phyloP scores from a whole-genome alignment of 129 eudicot genomes.

The Artemisia annua region DNA sequence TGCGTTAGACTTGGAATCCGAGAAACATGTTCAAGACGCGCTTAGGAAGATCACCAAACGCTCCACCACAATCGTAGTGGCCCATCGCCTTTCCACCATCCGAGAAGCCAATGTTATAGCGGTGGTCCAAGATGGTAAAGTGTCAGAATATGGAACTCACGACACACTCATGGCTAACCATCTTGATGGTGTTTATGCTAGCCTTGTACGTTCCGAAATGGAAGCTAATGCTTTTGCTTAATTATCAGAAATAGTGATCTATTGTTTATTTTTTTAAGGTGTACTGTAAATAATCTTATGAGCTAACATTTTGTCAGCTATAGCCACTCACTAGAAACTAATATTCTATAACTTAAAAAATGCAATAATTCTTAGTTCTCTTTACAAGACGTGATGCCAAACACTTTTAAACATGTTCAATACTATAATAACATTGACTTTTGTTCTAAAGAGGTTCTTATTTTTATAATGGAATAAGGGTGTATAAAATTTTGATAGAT shows the following conservation, averaged over 20 bases:
- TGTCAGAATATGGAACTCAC: slow-evolving; percentile 75
- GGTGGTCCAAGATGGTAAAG: slow-evolving; percentile 61
- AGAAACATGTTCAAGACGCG: slow-evolving; percentile 70
- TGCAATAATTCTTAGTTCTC: too few species aligned
- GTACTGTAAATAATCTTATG: slow-evolving; percentile 27
- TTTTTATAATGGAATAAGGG: not conserved
- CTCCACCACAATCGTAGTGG: slow-evolving; percentile 75
- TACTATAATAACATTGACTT: not conserved
- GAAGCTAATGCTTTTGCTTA: slow-evolving; percentile 77
- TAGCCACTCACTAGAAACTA: too few species aligned
- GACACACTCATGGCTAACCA: slow-evolving; percentile 64
- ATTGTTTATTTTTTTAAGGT: not conserved
- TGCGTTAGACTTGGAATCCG: slow-evolving; percentile 85
- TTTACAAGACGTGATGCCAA: too few species aligned
- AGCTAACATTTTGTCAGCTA: not conserved
- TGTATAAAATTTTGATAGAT: slow-evolving; percentile 1
- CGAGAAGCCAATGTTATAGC: slow-evolving; percentile 72
- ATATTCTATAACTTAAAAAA: too few species aligned
- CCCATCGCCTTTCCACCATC: slow-evolving; percentile 82
- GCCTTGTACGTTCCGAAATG: slow-evolving; percentile 66
- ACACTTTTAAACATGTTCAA: too few species aligned
- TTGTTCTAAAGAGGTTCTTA: not conserved
- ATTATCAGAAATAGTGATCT: slow-evolving; percentile 6
- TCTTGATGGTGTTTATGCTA: slow-evolving; percentile 59
- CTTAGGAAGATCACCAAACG: slow-evolving; percentile 60